Base-by-base conservation (phyloP, 129 eudicot species). In the Chrysanthemum seticuspe region DNA sequence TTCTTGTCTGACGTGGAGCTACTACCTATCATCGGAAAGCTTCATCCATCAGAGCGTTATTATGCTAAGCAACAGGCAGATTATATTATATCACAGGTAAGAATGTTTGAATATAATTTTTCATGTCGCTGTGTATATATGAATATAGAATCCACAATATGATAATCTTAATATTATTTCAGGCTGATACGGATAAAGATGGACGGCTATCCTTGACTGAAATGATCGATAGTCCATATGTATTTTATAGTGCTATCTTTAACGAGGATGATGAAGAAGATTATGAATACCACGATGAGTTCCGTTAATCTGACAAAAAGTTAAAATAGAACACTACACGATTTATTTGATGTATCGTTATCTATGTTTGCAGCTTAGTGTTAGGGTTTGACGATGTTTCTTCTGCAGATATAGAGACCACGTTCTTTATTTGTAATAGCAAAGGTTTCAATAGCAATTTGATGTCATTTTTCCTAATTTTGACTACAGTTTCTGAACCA, bases 21-120 rank as follows among this genome's bases (percentile, higher is more conserved):
- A 83, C 76, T 91, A 60, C 96, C 99, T 62, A 79, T 95, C 31
- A 95, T 95, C 55, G 97, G 83, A 19, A 95, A 90, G 68, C 89
- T 95, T 84, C 99, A 95, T 80, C 99, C 99, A 34, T 81, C 97
- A 3, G 99, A 95, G 79, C 99, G 78, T 48, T 95, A 95, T 71
- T 95, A 95, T 82, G 99, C 99, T n/a, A 90, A 91, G 75, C 96
- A 95, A 77, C 99, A 95, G 75, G 90, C 97, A 52, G 99, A 90
- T 76, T 95, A 95, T 82, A 89, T 86, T 75, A 88, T 91, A 69
- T 87, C 88, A 66, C 99, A 95, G 96, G 96, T 91, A 80, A 68
- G 67, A 54, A 5, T 40, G 47, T 40, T 2, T 7, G 7, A 6
- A 7, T 40, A 40, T 40, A 7, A 40, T 65, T 50, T 54, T 51